Percentiles rank a stretch among this genome's conserved stretches.
phyloP scores from a whole-genome alignment of 2,329 filamentous ascomycete genomes.

The Neofusicoccum kwambonambiense region DNA sequence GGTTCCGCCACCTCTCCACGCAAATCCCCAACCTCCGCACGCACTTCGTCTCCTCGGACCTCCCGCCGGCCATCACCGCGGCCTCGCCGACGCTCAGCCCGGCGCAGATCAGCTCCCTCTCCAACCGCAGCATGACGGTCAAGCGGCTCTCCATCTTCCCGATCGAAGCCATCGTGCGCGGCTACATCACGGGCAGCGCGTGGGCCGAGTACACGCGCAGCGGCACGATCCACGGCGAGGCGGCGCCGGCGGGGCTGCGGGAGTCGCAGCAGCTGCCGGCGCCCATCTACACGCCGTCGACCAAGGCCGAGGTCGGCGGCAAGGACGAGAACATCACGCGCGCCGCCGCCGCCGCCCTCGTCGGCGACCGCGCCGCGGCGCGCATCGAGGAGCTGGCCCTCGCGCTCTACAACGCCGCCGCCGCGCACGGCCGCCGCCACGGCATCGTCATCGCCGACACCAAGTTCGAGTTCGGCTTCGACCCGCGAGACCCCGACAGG shows the following conservation, averaged over 20 bases:
- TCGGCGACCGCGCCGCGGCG: slow-evolving; percentile 63
- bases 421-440: slow-evolving; percentile 61
- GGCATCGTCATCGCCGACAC: slow-evolving; percentile 78
- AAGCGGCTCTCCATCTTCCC: slow-evolving; percentile 72
- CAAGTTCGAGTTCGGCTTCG: slow-evolving; percentile 74
- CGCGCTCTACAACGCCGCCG: slow-evolving; percentile 62
- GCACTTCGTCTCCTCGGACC: slow-evolving; percentile 60
- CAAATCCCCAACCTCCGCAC: slow-evolving; percentile 59
- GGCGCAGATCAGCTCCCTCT: slow-evolving; percentile 47
- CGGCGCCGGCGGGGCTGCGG: slow-evolving; percentile 64
- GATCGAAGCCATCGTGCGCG: slow-evolving; percentile 81
- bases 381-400: slow-evolving; percentile 66
- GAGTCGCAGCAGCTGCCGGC: slow-evolving; percentile 68
- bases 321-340: slow-evolving; percentile 80
- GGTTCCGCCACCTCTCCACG: slow-evolving; percentile 62
- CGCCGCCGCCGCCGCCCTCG: slow-evolving; percentile 53
- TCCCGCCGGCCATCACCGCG: slow-evolving; percentile 52
- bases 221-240: slow-evolving; percentile 78
- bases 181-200: slow-evolving; percentile 83
- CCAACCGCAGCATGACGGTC: slow-evolving; percentile 71
- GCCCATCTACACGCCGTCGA: slow-evolving; percentile 77
- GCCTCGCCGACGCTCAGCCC: slow-evolving; percentile 19
- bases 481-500: slow-evolving; percentile 52
- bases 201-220: slow-evolving; percentile 74
- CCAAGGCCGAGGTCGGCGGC: slow-evolving; percentile 76